Conservation (phyloP, 495 filamentous ascomycete species). For the Neurospora discreta region DNA sequence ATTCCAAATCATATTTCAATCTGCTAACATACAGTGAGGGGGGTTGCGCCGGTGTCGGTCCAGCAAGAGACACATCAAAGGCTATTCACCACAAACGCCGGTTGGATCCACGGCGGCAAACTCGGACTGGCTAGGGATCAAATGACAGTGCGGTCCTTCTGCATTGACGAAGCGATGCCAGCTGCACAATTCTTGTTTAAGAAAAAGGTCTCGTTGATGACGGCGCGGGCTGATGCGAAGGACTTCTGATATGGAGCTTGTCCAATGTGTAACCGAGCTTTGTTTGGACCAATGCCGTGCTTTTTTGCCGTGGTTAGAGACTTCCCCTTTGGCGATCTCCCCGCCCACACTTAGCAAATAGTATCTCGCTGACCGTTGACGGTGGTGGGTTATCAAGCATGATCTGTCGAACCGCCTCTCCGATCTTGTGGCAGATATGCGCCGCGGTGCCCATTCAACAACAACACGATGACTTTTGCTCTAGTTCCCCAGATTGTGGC, state of each 20-base stretch:
- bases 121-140: not conserved
- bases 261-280: not conserved
- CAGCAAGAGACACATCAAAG: not conserved
- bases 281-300: not conserved
- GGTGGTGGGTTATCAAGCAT: not conserved
- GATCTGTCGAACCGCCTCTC: not conserved
- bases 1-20: not conserved
- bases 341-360: not conserved
- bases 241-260: not conserved
- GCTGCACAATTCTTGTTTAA: not conserved
- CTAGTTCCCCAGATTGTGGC: not conserved
- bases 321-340: not conserved
- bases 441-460: not conserved
- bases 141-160: not conserved
- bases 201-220: not conserved
- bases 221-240: not conserved
- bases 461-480: not conserved
- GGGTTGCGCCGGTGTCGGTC: not conserved
- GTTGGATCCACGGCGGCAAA: not conserved
- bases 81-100: not conserved
- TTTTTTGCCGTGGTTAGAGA: not conserved
- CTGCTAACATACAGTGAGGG: not conserved
- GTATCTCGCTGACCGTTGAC: not conserved
- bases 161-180: not conserved
- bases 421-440: not conserved